Evolutionary conservation across 1,284 basidiomycete genomes (phyloP), one percentile per base, ranked within the genome.

Genomic region (Trametes versicolor): DNA sequence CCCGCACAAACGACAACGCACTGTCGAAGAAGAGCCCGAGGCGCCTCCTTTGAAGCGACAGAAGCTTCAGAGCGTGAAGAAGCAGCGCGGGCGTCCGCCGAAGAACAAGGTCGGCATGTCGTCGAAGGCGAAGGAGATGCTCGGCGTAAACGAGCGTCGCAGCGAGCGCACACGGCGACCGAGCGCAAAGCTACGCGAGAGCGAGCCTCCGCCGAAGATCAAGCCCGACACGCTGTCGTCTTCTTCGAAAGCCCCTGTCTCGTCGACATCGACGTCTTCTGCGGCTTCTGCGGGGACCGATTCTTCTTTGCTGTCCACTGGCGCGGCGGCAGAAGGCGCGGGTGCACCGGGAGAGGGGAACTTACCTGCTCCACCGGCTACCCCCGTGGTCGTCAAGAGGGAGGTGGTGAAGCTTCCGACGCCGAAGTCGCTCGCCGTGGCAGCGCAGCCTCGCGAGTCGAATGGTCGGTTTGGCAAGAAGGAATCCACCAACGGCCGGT

Each of bases 401-500:
- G 71, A 71, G 45, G 59, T 65, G n/a, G 60, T 69, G 15, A 71
- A 72, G 48, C 21, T 71, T 12, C 74, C 75, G 39, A 80, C 76
- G 50, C 82, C 83, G 37, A 84, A 84, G 71, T 80, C 82, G 5
- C 70, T 82, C 29, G 84, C 82, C 19, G 82, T 85, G 51, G 83
- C 83, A 58, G 72, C 72, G n/a, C 84, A 85, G 66, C 83, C 83
- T 8, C 80, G 83, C 50, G 82, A 82, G 64, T 74, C 75, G 37
- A 83, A 85, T 64, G 83, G 84, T 49, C 77, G 83, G 21, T 85
- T 85, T 59, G 84, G 83, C 45, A 84, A 82, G 76, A 85, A 85
- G 71, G 74, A 75, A 23, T 78, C 79, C 23, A 82, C 80, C 10
- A 88, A 90, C 64, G 87, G 87, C 68, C 75, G 79, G 72, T 79